Percentiles rank a stretch among this genome's conserved stretches.
These are phyloP conservation scores for Mortierella hygrophila DNA, from an alignment of 192 early-diverging fungal genomes.

Conservation along the genomic window DNA sequence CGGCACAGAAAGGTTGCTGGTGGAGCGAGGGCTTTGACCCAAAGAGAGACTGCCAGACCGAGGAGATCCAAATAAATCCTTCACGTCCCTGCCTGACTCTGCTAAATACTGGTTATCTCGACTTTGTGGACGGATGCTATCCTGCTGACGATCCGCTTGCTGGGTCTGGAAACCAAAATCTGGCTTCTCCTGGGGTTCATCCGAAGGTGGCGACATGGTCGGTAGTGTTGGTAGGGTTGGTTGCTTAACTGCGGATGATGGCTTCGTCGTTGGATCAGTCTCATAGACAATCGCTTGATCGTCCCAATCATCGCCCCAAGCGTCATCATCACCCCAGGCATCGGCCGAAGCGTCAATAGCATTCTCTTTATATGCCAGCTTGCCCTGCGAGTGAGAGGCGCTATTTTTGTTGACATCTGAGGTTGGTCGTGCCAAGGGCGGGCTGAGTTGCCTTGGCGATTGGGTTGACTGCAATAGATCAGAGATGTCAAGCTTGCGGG, in stretches of 20 bases:
- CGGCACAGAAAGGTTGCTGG: slow-evolving; percentile 1
- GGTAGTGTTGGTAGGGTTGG: neutral
- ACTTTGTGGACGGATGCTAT: neutral
- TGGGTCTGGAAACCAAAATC: neutral
- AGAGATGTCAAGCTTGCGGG: slow-evolving; percentile 27
- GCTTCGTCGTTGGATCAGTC: neutral
- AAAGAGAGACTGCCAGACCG: neutral
- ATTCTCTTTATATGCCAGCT: slow-evolving; percentile 29
- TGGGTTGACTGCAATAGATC: slow-evolving; percentile 11
- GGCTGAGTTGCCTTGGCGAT: neutral
- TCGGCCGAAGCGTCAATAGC: neutral
- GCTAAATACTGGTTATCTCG: neutral
- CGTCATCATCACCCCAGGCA: slow-evolving; percentile 43
- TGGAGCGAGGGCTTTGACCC: neutral
- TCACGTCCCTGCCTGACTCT: slow-evolving; percentile 8
- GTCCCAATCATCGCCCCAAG: slow-evolving; percentile 42
- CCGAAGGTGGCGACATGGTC: neutral
- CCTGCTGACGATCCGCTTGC: neutral
- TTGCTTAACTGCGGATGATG: neutral
- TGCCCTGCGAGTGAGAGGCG: neutral
- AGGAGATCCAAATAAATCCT: slow-evolving; percentile 13
- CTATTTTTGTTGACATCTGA: neutral
- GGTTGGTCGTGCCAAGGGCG: neutral
- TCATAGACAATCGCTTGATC: neutral
- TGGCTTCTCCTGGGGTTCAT: neutral